Conservation (phyloP, 495 filamentous ascomycete genomes). For the Astrothelium macrocarpum region DNA sequence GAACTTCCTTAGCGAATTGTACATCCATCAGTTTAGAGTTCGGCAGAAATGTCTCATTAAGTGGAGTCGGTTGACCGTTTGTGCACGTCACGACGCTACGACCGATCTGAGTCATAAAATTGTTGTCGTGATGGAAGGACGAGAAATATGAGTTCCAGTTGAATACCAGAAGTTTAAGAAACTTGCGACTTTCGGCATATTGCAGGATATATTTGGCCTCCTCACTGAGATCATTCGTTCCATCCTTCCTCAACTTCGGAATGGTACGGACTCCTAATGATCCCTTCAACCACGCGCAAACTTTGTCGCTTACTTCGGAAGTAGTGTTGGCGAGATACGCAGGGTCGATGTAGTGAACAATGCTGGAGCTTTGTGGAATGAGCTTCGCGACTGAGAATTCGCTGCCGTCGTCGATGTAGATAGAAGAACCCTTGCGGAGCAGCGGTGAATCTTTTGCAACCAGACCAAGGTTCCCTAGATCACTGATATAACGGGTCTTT, state of each 20-base stretch:
- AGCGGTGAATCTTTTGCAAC: not conserved
- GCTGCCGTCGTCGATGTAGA: conserved; percentile 5
- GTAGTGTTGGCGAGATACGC: not conserved
- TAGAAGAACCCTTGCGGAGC: not conserved
- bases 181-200: not conserved
- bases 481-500: no score
- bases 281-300: not conserved
- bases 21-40: not conserved
- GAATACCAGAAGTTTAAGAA: conserved; percentile 4
- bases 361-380: not conserved
- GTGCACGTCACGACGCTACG: not conserved
- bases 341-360: not conserved
- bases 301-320: not conserved
- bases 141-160: conserved; percentile 6
- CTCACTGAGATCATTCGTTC: not conserved
- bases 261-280: not conserved
- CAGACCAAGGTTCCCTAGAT: not conserved
- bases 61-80: not conserved
- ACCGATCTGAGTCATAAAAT: not conserved
- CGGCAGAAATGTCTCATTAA: conserved; percentile 4
- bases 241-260: not conserved
- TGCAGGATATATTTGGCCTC: not conserved
- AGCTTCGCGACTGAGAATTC: not conserved
- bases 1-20: conserved; percentile 1
- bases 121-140: not conserved